These are phyloP conservation scores for Pyrenopolyporus hunteri DNA, from an alignment of 495 filamentous ascomycete genomes.

Conservation along the genomic window DNA sequence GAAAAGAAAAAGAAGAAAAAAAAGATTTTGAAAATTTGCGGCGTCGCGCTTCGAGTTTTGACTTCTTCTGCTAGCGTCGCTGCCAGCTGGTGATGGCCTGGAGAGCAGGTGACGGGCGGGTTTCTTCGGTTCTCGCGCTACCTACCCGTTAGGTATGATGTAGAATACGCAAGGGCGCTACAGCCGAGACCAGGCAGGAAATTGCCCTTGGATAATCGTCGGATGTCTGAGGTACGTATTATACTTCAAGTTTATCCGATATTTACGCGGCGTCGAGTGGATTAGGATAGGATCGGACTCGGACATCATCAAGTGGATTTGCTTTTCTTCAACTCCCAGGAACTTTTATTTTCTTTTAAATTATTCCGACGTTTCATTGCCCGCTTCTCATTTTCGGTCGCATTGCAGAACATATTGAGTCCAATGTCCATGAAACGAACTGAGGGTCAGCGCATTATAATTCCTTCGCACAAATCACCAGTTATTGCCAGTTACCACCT, in stretches of 20 bases:
- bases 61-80: slow-evolving; percentile 29
- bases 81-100: slow-evolving; percentile 7
- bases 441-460: background rate
- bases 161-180: slow-evolving; percentile 9
- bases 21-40: slow-evolving; percentile 29
- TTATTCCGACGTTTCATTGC: slow-evolving; percentile 26
- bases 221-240: too few species aligned
- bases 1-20: slow-evolving; percentile 38
- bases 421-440: slow-evolving; percentile 9
- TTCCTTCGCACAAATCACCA: background rate
- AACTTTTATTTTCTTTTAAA: background rate
- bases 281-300: too few species aligned
- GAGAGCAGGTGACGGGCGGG: background rate
- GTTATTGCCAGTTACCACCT: too few species aligned
- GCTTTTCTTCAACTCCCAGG: too few species aligned
- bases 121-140: slow-evolving; percentile 1
- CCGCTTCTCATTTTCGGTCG: background rate
- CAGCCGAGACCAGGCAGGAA: too few species aligned
- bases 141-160: background rate
- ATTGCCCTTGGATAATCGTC: too few species aligned
- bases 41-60: slow-evolving; percentile 33
- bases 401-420: slow-evolving; percentile 11
- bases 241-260: slow-evolving; percentile 17
- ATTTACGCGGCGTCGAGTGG: too few species aligned
- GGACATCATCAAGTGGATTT: too few species aligned